Conservation (phyloP, 352 stramenopile genomes). For the Globisporangium barbulae region DNA sequence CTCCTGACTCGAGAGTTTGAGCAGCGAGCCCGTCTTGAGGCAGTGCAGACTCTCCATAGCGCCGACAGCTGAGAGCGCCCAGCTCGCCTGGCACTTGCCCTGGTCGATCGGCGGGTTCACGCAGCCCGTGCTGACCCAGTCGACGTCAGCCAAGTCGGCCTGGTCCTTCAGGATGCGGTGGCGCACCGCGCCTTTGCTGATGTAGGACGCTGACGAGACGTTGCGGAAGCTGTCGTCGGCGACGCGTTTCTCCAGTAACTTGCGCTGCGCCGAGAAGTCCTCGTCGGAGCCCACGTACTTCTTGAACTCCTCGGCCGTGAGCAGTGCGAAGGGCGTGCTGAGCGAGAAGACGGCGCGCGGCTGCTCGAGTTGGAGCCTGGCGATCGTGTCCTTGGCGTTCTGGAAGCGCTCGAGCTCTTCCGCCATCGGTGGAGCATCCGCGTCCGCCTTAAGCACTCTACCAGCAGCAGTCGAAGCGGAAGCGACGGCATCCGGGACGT, state of each 20-base stretch:
- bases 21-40: constrained; percentile 30
- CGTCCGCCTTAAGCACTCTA: too few species aligned
- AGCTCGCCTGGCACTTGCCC: constrained; percentile 44
- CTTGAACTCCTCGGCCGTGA: constrained; percentile 53
- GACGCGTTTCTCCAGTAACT: constrained; percentile 1
- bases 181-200: not conserved
- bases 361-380: constrained; percentile 38
- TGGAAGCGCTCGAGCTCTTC: constrained; percentile 52
- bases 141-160: constrained; percentile 19
- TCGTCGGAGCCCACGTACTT: constrained; percentile 38
- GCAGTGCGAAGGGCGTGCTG: constrained; percentile 49
- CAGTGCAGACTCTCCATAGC: constrained; percentile 50
- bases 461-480: not conserved
- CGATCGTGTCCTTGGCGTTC: constrained; percentile 32
- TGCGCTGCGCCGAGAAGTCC: constrained; percentile 10
- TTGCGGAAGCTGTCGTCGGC: not conserved
- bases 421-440: not conserved
- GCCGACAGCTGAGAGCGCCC: constrained; percentile 48
- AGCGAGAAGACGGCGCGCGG: constrained; percentile 51
- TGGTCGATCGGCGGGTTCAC: constrained; percentile 73
- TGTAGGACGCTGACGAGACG: not conserved
- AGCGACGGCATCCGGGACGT: constrained; percentile 2
- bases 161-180: not conserved
- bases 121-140: constrained; percentile 59
- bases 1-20: constrained; percentile 52